phyloP scores from a whole-genome alignment of 1,284 basidiomycete genomes.

The Ceratobasidium theobromae region DNA sequence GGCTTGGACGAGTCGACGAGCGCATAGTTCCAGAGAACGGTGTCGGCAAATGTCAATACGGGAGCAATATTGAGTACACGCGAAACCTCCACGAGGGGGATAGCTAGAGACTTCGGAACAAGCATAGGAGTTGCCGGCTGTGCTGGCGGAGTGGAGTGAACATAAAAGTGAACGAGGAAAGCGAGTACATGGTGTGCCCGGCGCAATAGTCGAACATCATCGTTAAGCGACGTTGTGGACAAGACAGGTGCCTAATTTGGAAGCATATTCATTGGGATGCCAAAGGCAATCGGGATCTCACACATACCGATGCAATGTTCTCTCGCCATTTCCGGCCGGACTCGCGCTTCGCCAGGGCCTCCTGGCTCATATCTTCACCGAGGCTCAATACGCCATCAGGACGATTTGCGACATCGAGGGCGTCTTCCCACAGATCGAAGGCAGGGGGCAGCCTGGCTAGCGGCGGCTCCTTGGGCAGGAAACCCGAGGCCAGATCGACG shows the following conservation, averaged over 20 bases:
- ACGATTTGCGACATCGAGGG: slow-evolving; percentile 35
- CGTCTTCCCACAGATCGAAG: slow-evolving; percentile 33
- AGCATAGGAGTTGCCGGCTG: slow-evolving; percentile 38
- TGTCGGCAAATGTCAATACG: slow-evolving; percentile 59
- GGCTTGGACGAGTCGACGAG: slow-evolving; percentile 41
- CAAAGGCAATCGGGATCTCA: slow-evolving; percentile 13
- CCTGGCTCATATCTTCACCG: slow-evolving; percentile 35
- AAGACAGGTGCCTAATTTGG: slow-evolving; percentile 42
- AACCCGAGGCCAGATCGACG: slow-evolving; percentile 35
- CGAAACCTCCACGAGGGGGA: slow-evolving; percentile 50
- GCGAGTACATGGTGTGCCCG: slow-evolving; percentile 55
- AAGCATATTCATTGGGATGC: slow-evolving; percentile 24
- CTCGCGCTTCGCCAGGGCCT: slow-evolving; percentile 35
- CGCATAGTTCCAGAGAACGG: slow-evolving; percentile 57
- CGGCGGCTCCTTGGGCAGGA: slow-evolving; percentile 33
- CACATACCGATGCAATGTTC: slow-evolving; percentile 30
- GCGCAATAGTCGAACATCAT: slow-evolving; percentile 46
- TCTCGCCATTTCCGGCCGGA: slow-evolving; percentile 36
- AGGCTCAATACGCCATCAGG: slow-evolving; percentile 33
- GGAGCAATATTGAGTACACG: slow-evolving; percentile 56
- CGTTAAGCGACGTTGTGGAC: slow-evolving; percentile 40
- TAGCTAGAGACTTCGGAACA: slow-evolving; percentile 50
- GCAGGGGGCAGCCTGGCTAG: slow-evolving; percentile 32
- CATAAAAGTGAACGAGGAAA: slow-evolving; percentile 58
- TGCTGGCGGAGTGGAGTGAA: slow-evolving; percentile 46